These are phyloP conservation scores for Podila minutissima DNA, from an alignment of 192 early-diverging fungal species.

Conservation along the genomic window DNA sequence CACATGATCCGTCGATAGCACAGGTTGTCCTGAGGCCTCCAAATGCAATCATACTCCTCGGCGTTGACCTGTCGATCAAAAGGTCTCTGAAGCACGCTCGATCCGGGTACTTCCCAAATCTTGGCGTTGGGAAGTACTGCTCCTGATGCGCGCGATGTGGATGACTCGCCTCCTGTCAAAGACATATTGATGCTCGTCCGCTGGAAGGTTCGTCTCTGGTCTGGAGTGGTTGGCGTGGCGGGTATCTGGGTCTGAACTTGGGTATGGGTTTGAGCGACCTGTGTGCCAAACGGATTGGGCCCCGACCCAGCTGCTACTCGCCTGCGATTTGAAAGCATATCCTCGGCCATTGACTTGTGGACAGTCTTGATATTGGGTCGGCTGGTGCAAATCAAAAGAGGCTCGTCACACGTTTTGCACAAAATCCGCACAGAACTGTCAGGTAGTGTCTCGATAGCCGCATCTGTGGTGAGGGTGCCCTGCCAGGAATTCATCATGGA, in stretches of 20 bases:
- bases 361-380: conserved; percentile 18
- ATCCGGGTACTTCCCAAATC: conserved; percentile 4
- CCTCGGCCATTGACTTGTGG: conserved; percentile 16
- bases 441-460: background rate
- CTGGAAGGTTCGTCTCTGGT: background rate
- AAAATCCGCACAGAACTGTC: background rate
- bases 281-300: background rate
- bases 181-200: background rate
- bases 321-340: conserved; percentile 6
- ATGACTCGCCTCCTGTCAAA: background rate
- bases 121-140: background rate
- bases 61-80: background rate
- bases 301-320: background rate
- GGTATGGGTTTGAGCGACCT: background rate
- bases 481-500: background rate
- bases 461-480: background rate
- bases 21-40: conserved; percentile 17
- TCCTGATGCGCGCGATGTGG: background rate
- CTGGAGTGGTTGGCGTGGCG: background rate
- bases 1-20: conserved; percentile 29
- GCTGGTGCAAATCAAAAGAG: conserved; percentile 5
- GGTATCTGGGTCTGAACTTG: background rate
- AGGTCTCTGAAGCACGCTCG: conserved; percentile 2
- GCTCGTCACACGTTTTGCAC: conserved; percentile 18
- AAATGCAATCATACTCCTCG: conserved; percentile 21